These are phyloP conservation scores for Cordyceps pruinosa DNA, from an alignment of 2,329 filamentous ascomycete genomes.

Conservation along the genomic window DNA sequence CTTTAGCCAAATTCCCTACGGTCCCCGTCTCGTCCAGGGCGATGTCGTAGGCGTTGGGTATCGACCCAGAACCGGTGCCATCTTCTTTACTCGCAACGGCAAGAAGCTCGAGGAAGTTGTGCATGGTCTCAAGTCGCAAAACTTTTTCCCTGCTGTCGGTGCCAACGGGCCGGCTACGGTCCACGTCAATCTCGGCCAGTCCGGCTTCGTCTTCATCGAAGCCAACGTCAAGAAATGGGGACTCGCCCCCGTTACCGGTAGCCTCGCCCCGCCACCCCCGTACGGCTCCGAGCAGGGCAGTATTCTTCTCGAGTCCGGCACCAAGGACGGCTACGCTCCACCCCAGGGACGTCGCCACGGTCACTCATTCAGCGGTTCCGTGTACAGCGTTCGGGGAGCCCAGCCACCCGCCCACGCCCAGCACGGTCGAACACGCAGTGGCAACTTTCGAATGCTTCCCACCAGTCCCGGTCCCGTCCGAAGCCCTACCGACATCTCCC, in stretches of 20 bases:
- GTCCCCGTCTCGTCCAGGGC: conserved; percentile 78
- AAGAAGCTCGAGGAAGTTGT: conserved; percentile 94
- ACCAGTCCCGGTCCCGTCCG: conserved; percentile 83
- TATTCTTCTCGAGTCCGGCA: conserved; percentile 83
- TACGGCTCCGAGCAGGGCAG: conserved; percentile 97
- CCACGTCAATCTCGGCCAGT: conserved; percentile 96
- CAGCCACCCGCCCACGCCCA: conserved; percentile 42
- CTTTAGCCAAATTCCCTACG: conserved; percentile 73
- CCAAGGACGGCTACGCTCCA: conserved; percentile 49
- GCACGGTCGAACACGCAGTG: conserved; percentile 69
- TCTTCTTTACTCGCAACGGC: conserved; percentile 98
- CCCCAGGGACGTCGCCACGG: conserved; percentile 38
- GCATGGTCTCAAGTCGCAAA: conserved; percentile 87
- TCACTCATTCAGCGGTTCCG: conserved; percentile 34
- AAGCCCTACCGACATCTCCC: conserved; percentile 91
- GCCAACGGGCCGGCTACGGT: conserved; percentile 88
- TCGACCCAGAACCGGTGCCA: conserved; percentile 82
- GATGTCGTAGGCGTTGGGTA: conserved; percentile 96
- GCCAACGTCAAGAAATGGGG: conserved; percentile 99
- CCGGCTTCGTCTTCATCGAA: conserved; percentile 97
- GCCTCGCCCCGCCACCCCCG: conserved; percentile 86
- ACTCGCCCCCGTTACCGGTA: conserved; percentile 89
- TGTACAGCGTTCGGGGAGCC: conserved; percentile 35
- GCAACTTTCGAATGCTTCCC: conserved; percentile 70
- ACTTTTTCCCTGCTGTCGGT: conserved; percentile 96